A percentile compares a stretch with the other conserved stretches of the same genome.
Evolutionary conservation across 2,329 filamentous ascomycete genomes (phyloP).

Genomic region (Phymatotrichopsis omnivora): DNA sequence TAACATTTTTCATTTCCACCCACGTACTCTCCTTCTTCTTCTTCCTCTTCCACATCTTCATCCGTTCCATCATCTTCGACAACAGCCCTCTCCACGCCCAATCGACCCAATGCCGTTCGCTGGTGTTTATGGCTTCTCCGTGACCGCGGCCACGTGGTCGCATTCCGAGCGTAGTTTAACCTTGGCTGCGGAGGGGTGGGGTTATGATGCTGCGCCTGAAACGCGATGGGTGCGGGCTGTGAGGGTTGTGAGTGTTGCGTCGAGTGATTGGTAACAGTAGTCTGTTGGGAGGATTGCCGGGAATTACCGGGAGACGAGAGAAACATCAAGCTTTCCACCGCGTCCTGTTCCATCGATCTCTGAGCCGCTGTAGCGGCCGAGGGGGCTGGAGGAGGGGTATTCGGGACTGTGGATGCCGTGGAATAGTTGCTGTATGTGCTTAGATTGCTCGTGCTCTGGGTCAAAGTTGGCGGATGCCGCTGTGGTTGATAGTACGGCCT

Average conservation of each 20-base stretch:
- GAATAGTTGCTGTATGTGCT: slow-evolving; percentile 27
- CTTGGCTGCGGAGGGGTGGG: slow-evolving; percentile 17
- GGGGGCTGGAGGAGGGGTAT: slow-evolving; percentile 19
- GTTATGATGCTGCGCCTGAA: slow-evolving; percentile 23
- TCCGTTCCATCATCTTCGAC: slow-evolving; percentile 26
- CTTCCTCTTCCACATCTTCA: slow-evolving; percentile 24
- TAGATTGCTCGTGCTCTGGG: slow-evolving; percentile 21
- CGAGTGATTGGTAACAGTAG: slow-evolving; percentile 15
- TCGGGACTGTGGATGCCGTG: slow-evolving; percentile 22
- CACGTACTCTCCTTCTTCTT: slow-evolving; percentile 3
- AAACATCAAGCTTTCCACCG: slow-evolving; percentile 68
- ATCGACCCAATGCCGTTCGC: slow-evolving; percentile 19
- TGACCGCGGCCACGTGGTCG: slow-evolving; percentile 26
- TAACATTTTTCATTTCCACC: too few species aligned
- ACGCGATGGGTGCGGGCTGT: slow-evolving; percentile 19
- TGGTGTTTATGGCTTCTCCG: slow-evolving; percentile 23
- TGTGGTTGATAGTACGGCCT: slow-evolving; percentile 24
- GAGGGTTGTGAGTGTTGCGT: slow-evolving; percentile 16
- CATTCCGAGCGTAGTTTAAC: slow-evolving; percentile 24
- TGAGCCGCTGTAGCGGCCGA: slow-evolving; percentile 16
- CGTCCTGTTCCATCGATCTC: slow-evolving; percentile 55
- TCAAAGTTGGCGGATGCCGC: slow-evolving; percentile 23
- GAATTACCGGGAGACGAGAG: slow-evolving; percentile 72
- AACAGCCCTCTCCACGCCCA: slow-evolving; percentile 16
- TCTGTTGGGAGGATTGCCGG: slow-evolving; percentile 23